Percentiles rank a stretch among this genome's conserved stretches.
Evolutionary conservation across 169 alveolate species (phyloP).

Genomic region (Amoebophrya sp.): DNA sequence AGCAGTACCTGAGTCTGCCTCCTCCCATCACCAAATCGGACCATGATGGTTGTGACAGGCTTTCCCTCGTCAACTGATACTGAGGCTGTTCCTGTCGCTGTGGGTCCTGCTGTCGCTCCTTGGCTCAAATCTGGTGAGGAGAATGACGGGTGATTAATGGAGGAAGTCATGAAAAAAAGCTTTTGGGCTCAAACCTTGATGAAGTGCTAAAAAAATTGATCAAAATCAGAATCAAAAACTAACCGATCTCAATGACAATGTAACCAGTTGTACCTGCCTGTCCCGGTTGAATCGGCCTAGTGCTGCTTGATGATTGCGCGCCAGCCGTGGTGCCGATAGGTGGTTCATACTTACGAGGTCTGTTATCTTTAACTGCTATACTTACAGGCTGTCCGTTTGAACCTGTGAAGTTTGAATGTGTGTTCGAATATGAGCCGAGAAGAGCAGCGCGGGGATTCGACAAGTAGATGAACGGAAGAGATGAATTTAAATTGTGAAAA

Average conservation of each 20-base stretch:
- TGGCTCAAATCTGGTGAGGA: not conserved
- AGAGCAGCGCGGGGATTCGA: too few species aligned
- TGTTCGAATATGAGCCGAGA: too few species aligned
- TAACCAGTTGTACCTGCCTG: not conserved
- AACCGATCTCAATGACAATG: not conserved
- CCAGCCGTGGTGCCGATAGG: not conserved
- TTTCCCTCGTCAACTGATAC: not conserved
- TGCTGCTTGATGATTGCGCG: not conserved
- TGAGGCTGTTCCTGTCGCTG: not conserved
- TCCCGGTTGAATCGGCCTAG: not conserved
- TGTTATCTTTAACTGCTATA: not conserved
- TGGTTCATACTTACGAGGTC: not conserved
- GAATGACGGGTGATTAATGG: too few species aligned
- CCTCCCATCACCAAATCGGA: slow-evolving; percentile 19
- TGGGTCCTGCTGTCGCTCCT: not conserved
- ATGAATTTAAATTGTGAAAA: too few species aligned
- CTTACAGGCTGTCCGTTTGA: not conserved
- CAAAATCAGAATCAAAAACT: not conserved
- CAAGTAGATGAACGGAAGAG: too few species aligned
- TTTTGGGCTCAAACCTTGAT: too few species aligned
- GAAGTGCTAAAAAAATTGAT: not conserved
- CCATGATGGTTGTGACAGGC: not conserved
- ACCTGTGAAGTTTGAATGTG: too few species aligned
- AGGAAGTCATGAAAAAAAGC: too few species aligned
- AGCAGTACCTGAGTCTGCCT: not conserved